A percentile compares a stretch with the other conserved stretches of the same genome.
phyloP scores from a whole-genome alignment of 306 rosid genomes.

The Ochetophila trinervis region DNA sequence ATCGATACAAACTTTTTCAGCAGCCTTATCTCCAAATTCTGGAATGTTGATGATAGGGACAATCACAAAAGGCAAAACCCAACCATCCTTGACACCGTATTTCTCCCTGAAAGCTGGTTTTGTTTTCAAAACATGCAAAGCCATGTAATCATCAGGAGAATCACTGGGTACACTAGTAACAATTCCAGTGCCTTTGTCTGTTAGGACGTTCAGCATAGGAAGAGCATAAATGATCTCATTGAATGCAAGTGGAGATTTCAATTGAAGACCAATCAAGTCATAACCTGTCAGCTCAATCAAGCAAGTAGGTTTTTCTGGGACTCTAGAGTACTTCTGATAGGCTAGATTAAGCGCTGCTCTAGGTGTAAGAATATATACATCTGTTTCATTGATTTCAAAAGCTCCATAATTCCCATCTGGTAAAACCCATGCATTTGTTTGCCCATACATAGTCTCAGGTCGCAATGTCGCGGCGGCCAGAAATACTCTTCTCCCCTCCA shows the following conservation, averaged over 20 bases:
- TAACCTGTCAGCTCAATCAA: slow-evolving; percentile 68
- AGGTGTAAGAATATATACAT: slow-evolving; percentile 59
- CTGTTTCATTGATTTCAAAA: slow-evolving; percentile 72
- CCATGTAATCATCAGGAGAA: slow-evolving; percentile 96
- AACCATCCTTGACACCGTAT: slow-evolving; percentile 80
- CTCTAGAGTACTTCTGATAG: slow-evolving; percentile 63
- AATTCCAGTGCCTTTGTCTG: slow-evolving; percentile 93
- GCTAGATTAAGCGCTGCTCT: slow-evolving; percentile 93
- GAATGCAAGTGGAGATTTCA: slow-evolving; percentile 76
- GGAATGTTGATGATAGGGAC: slow-evolving; percentile 86
- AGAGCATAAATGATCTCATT: slow-evolving; percentile 78
- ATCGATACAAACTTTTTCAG: slow-evolving; percentile 72
- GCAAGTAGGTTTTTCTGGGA: slow-evolving; percentile 72
- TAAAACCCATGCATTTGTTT: slow-evolving; percentile 94
- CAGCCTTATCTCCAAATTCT: slow-evolving; percentile 72
- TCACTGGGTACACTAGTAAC: slow-evolving; percentile 97
- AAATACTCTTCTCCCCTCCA: slow-evolving; percentile 76
- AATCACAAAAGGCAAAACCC: slow-evolving; percentile 79
- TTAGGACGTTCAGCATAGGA: slow-evolving; percentile 87
- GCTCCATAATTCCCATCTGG: slow-evolving; percentile 97
- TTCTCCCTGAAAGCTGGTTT: slow-evolving; percentile 76
- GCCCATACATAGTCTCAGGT: slow-evolving; percentile 99
- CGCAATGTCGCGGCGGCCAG: slow-evolving; percentile 90
- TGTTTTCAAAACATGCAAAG: slow-evolving; percentile 74
- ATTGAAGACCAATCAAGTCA: slow-evolving; percentile 89